Evolutionary conservation across 805 yeast species (phyloP).

Genomic region (Phaffomyces thermotolerans): DNA sequence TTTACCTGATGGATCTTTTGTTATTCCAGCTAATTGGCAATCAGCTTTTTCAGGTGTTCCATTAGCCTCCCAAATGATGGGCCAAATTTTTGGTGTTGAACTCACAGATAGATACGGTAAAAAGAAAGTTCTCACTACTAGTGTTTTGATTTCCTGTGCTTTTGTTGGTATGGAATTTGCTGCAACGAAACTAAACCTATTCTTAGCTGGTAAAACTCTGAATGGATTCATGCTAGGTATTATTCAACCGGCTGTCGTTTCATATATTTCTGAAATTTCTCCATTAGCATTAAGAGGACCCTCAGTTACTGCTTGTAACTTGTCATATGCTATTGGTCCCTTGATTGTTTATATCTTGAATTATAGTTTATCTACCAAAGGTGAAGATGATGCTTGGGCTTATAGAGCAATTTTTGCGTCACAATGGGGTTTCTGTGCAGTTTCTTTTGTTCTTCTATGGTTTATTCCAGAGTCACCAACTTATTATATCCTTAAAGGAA

Average conservation of each 20-base stretch:
- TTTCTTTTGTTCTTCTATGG: slow-evolving; percentile 23
- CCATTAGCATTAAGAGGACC: slow-evolving; percentile 34
- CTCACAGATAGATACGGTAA: slow-evolving; percentile 30
- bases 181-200: slow-evolving; percentile 28
- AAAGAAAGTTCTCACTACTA: slow-evolving; percentile 24
- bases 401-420: slow-evolving; percentile 30
- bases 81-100: slow-evolving; percentile 16
- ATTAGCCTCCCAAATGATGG: slow-evolving; percentile 26
- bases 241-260: slow-evolving; percentile 28
- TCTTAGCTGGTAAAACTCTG: slow-evolving; percentile 34
- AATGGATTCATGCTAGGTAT: slow-evolving; percentile 36
- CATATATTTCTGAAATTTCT: slow-evolving; percentile 35
- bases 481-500: slow-evolving; percentile 31
- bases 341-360: slow-evolving; percentile 27
- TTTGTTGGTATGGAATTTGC: slow-evolving; percentile 34
- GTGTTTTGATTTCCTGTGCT: slow-evolving; percentile 24
- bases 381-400: slow-evolving; percentile 16
- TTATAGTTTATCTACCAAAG: slow-evolving; percentile 13
- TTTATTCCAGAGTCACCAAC: slow-evolving; percentile 39
- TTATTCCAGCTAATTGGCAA: slow-evolving; percentile 37
- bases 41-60: slow-evolving; percentile 30
- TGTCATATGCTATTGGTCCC: slow-evolving; percentile 32
- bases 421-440: slow-evolving; percentile 14
- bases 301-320: slow-evolving; percentile 31
- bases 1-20: slow-evolving; percentile 24